phyloP scores from a whole-genome alignment of 257 asterid genomes.

The Asclepias syriaca region DNA sequence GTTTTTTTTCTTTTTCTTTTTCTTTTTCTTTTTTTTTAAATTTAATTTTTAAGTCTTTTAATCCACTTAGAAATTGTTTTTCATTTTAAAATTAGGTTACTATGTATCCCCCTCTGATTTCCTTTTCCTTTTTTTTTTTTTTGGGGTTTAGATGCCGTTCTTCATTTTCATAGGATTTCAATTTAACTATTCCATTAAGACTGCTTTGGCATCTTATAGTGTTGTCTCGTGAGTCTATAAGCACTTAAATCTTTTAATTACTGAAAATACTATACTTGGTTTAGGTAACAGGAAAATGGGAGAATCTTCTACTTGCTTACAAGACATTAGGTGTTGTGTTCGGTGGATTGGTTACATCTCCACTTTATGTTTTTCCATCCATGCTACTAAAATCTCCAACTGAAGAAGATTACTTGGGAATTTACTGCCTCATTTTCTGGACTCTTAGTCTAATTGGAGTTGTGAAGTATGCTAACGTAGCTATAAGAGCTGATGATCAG shows the following conservation, averaged over 20 bases:
- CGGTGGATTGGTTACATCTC: slow-evolving; percentile 49
- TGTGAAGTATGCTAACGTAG: slow-evolving; percentile 36
- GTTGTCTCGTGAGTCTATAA: background rate
- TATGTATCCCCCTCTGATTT: background rate
- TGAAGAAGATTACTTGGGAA: slow-evolving; percentile 38
- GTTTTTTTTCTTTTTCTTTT: background rate
- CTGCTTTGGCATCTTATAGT: background rate
- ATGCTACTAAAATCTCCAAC: slow-evolving; percentile 39
- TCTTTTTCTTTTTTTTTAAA: background rate
- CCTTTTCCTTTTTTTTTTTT: background rate
- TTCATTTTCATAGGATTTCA: background rate
- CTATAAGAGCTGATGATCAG: slow-evolving; percentile 44
- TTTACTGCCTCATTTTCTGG: slow-evolving; percentile 44
- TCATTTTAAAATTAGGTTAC: background rate
- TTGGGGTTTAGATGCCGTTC: background rate
- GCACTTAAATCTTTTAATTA: background rate
- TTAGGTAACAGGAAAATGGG: slow-evolving; percentile 26
- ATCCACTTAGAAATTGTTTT: background rate
- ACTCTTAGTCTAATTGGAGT: slow-evolving; percentile 43
- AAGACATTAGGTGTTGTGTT: slow-evolving; percentile 45
- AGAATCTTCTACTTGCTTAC: slow-evolving; percentile 32
- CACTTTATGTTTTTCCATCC: slow-evolving; percentile 47
- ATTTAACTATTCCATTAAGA: background rate
- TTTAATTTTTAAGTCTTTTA: background rate
- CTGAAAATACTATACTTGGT: background rate